phyloP scores from a whole-genome alignment of 2,329 filamentous ascomycete species.

The Xylaria sp. region DNA sequence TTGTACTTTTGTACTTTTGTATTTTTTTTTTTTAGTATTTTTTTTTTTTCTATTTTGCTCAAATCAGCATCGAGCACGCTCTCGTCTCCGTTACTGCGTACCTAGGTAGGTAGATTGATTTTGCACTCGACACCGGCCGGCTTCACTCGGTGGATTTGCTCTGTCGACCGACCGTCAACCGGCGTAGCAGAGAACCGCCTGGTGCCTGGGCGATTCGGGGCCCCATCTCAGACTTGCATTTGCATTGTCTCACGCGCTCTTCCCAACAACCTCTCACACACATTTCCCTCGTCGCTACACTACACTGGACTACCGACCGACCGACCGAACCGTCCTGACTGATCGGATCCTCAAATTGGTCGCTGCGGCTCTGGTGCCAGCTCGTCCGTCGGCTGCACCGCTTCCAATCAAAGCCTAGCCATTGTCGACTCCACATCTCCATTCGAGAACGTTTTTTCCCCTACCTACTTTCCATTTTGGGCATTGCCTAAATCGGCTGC shows the following conservation, averaged over 20 bases:
- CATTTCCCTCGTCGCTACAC: constrained; percentile 18
- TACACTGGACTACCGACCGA: neutral
- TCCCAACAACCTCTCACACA: constrained; percentile 24
- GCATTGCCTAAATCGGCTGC: constrained; percentile 55
- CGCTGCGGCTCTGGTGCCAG: constrained; percentile 53
- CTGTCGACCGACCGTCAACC: constrained; percentile 9
- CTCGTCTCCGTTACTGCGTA: constrained; percentile 2
- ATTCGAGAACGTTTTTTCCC: constrained; percentile 48
- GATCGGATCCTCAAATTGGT: constrained; percentile 44
- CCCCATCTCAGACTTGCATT: constrained; percentile 28
- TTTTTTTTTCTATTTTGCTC: constrained; percentile 15
- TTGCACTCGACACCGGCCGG: constrained; percentile 8
- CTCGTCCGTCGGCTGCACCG: constrained; percentile 57
- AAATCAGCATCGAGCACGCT: neutral
- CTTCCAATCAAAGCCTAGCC: constrained; percentile 54
- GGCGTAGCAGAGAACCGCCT: constrained; percentile 18
- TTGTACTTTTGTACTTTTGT: constrained; percentile 23
- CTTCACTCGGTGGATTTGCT: constrained; percentile 25
- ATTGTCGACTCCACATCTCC: constrained; percentile 57
- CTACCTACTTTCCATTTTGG: constrained; percentile 54
- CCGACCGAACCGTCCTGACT: constrained; percentile 26
- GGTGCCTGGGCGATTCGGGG: neutral
- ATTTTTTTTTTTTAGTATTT: constrained; percentile 26
- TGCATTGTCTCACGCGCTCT: constrained; percentile 35
- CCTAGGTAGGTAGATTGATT: neutral